Base-by-base conservation (phyloP, 371 early-diverging fungal genomes). In the Lichtheimia ornata region DNA sequence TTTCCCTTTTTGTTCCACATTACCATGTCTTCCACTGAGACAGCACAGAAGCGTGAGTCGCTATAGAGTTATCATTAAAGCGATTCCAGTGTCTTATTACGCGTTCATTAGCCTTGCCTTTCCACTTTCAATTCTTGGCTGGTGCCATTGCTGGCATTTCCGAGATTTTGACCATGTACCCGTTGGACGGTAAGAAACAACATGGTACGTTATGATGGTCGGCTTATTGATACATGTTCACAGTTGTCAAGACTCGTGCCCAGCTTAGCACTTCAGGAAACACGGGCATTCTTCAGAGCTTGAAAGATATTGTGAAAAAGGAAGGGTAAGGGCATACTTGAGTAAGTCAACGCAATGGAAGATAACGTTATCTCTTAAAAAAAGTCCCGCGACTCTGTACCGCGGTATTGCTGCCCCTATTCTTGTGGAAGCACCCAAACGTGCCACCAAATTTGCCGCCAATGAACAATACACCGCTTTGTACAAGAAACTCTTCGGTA, bases 391-490 rank as follows among this genome's bases (percentile, higher is more conserved):
- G 27, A 81, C 88, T 9, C 84, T 98, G 47, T 98, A 98, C 76
- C 88, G 97, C 60, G 98, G 98, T 50, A 97, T 98, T 62, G 66
- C 95, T 40, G 95, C 98, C 18, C 98, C 98, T 4, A 94, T 98
- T 72, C 79, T 97, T 79, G 95, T 98, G 2, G 98, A 98, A 81
- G 98, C 98, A 50, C 98, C 98, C 17, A 98, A 98, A 83, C 89
- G 98, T 57, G 96, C 97, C 13, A 96, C 92, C 75, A 98, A 98
- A 74, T 97, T 97, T 82, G 91, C 94, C 14, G 90, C 96, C 45
- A 97, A 97, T 69, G 97, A 94, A 72, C 91, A 93, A 75, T 94
- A 92, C 66, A 86, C 87, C 5, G 71, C 77, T 17, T 70, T 91
- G 63, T 93, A 85, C 72, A 87, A 80, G 71, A 84, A 82, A 61